phyloP scores from a whole-genome alignment of 1,139 yeast species.

The Blastobotrys buckinghamii region DNA sequence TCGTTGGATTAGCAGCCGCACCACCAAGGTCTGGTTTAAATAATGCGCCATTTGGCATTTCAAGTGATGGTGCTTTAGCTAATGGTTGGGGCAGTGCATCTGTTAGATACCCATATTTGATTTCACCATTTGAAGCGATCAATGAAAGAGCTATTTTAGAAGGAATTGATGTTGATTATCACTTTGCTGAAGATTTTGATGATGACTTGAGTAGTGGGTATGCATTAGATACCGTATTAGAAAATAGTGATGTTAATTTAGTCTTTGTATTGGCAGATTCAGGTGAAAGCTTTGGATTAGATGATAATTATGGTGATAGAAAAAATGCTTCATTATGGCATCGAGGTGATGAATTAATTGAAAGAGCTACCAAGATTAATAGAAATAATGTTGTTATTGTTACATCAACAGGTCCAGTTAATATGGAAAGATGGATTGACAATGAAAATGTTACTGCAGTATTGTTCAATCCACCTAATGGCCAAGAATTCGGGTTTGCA shows the following conservation, averaged over 20 bases:
- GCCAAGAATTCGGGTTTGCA: conserved; percentile 49
- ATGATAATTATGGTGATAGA: conserved; percentile 50
- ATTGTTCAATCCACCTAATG: conserved; percentile 50
- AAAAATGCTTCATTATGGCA: conserved; percentile 49
- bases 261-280: conserved; percentile 44
- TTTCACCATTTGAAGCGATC: conserved; percentile 43
- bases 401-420: conserved; percentile 54
- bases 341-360: conserved; percentile 49
- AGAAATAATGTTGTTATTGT: conserved; percentile 51
- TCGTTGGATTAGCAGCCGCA: conserved; percentile 7
- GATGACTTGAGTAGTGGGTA: conserved; percentile 4
- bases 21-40: conserved; percentile 3
- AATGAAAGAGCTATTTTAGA: conserved; percentile 19
- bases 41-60: neutral
- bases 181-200: conserved; percentile 1
- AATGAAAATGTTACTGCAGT: conserved; percentile 54
- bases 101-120: conserved; percentile 47
- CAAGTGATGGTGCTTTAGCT: conserved; percentile 21
- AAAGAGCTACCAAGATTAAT: conserved; percentile 41
- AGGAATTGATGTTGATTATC: conserved; percentile 22
- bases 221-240: conserved; percentile 25
- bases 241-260: conserved; percentile 39
- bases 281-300: conserved; percentile 52
- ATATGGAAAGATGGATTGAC: conserved; percentile 55
- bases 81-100: conserved; percentile 46